Evolutionary conservation across 768 basidiomycete species (phyloP).

Genomic region (Neoboletus brunneissimus): DNA sequence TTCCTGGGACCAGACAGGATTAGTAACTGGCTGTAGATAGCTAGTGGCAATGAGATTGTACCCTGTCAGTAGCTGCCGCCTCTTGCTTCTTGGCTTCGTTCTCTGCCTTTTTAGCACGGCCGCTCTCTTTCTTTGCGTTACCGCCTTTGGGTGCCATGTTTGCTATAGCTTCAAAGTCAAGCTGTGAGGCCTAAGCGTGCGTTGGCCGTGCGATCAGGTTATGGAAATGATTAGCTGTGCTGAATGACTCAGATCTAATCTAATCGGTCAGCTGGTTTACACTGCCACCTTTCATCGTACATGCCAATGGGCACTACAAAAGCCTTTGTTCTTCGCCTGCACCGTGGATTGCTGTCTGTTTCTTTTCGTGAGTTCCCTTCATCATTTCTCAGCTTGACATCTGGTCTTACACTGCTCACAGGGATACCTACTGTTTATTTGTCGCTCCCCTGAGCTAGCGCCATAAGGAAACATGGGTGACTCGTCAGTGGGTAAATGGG

Average conservation of each 20-base stretch:
- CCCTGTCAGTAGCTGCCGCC: constrained; percentile 58
- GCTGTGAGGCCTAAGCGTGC: constrained; percentile 3
- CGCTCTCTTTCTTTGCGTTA: constrained; percentile 91
- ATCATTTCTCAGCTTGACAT: background rate
- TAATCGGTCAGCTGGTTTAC: constrained; percentile 13
- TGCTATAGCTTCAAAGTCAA: background rate
- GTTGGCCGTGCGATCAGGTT: background rate
- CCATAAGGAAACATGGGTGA: constrained; percentile 26
- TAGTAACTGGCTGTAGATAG: background rate
- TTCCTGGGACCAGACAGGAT: constrained; percentile 46
- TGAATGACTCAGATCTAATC: constrained; percentile 23
- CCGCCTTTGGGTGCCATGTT: constrained; percentile 82
- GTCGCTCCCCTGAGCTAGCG: background rate
- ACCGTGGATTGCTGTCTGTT: background rate
- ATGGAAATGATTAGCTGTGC: constrained; percentile 9
- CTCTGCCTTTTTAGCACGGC: constrained; percentile 88
- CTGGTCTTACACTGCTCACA: background rate
- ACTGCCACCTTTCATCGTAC: constrained; percentile 26
- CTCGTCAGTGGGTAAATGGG: constrained; percentile 33
- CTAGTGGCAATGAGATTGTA: constrained; percentile 23
- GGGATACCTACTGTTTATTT: background rate
- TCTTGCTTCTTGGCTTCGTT: constrained; percentile 82
- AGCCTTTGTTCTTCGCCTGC: constrained; percentile 2
- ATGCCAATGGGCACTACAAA: constrained; percentile 2
- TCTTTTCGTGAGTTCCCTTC: background rate